These are phyloP conservation scores for Fusarium succisae DNA, from an alignment of 2,329 filamentous ascomycete genomes.

Conservation along the genomic window DNA sequence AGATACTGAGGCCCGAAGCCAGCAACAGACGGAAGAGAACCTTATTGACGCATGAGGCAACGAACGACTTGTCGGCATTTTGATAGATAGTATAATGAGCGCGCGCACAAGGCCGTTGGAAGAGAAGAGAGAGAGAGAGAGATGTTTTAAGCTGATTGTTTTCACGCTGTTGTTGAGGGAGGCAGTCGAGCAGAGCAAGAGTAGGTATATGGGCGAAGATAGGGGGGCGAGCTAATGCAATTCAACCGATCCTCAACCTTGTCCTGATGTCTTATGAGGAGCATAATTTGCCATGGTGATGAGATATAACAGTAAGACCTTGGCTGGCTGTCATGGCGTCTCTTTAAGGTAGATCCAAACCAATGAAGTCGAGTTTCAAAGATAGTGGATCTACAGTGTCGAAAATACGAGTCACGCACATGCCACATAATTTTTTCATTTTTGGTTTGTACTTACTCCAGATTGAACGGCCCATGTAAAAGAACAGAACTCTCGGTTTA, in stretches of 20 bases:
- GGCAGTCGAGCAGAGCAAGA: slow-evolving; percentile 35
- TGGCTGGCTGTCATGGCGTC: slow-evolving; percentile 17
- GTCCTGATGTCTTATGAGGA: neutral
- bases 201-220: slow-evolving; percentile 41
- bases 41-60: slow-evolving; percentile 65
- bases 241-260: slow-evolving; percentile 36
- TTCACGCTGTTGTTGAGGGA: slow-evolving; percentile 31
- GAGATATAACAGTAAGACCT: neutral
- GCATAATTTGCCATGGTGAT: slow-evolving; percentile 29
- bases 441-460: neutral
- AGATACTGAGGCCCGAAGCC: slow-evolving; percentile 51
- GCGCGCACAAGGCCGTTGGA: slow-evolving; percentile 34
- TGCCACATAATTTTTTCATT: slow-evolving; percentile 33
- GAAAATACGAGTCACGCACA: slow-evolving; percentile 18
- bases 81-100: slow-evolving; percentile 42
- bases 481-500: neutral
- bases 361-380: slow-evolving; percentile 28
- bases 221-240: slow-evolving; percentile 47
- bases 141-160: slow-evolving; percentile 39
- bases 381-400: slow-evolving; percentile 40
- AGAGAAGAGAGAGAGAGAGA: slow-evolving; percentile 30
- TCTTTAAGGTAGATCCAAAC: neutral
- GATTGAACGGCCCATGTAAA: neutral
- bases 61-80: slow-evolving; percentile 31
- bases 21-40: slow-evolving; percentile 63